phyloP scores from a whole-genome alignment of 257 asterid species.

The Schizonepeta tenuifolia region DNA sequence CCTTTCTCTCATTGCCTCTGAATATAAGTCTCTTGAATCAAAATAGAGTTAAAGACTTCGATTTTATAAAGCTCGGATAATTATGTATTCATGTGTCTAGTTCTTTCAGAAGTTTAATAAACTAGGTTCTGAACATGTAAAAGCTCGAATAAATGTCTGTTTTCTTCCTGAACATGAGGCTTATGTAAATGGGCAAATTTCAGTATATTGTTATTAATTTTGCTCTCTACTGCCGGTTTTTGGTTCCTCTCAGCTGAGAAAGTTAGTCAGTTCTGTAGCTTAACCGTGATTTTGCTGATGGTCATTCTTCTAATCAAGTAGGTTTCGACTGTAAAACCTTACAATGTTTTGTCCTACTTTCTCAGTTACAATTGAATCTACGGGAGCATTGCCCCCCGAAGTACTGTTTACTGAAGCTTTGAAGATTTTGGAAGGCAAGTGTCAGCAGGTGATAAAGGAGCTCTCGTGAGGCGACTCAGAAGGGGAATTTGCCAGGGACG shows the following conservation, averaged over 20 bases:
- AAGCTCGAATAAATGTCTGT: not conserved
- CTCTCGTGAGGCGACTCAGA: slow-evolving; percentile 49
- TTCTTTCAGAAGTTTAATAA: not conserved
- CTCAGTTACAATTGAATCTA: slow-evolving; percentile 85
- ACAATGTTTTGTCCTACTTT: not conserved
- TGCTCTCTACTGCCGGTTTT: not conserved
- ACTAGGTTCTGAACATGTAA: not conserved
- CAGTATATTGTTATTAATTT: not conserved
- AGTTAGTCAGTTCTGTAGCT: not conserved
- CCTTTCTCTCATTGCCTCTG: not conserved
- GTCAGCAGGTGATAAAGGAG: slow-evolving; percentile 75
- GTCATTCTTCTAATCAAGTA: slow-evolving; percentile 2
- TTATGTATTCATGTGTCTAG: too few relatives aligned
- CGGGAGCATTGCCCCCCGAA: slow-evolving; percentile 91
- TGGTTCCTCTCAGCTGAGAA: not conserved
- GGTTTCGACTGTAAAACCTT: not conserved
- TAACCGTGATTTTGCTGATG: not conserved
- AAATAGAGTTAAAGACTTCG: not conserved
- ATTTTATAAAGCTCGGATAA: not conserved
- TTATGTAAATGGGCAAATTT: not conserved
- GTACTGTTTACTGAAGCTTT: slow-evolving; percentile 87
- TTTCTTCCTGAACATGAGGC: not conserved
- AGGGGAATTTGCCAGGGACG: not conserved
- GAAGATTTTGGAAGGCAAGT: slow-evolving; percentile 85
- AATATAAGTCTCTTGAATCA: not conserved